Percentiles rank a stretch among this genome's conserved stretches.
Evolutionary conservation across 2,329 filamentous ascomycete genomes (phyloP).

Genomic region (Niveomyces coronatus): DNA sequence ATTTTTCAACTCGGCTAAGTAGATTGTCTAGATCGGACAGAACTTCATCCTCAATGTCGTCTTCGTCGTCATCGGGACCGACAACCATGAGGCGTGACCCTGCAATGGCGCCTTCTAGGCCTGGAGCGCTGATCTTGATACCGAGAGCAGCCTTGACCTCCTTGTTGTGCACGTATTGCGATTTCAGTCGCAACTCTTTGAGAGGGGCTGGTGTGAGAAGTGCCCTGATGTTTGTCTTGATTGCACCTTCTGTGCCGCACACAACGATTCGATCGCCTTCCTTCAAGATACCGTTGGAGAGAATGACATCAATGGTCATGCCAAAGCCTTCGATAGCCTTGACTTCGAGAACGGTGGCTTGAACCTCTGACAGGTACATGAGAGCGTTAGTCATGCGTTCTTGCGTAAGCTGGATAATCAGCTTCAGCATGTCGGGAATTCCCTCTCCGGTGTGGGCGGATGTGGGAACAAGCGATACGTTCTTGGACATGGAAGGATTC

Average conservation of each 20-base stretch:
- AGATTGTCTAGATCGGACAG: constrained; percentile 89
- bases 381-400: constrained; percentile 94
- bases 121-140: constrained; percentile 97
- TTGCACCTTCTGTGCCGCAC: constrained; percentile 93
- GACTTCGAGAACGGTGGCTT: constrained; percentile 95
- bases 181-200: constrained; percentile 91
- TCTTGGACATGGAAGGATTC: constrained; percentile 93
- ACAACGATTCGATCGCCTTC: constrained; percentile 93
- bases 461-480: constrained; percentile 92
- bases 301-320: constrained; percentile 94
- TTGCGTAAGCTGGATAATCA: constrained; percentile 84
- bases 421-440: constrained; percentile 97
- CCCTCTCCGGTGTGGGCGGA: constrained; percentile 98
- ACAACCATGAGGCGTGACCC: constrained; percentile 91
- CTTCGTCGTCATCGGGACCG: constrained; percentile 90
- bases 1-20: constrained; percentile 83
- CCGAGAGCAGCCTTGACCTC: constrained; percentile 96
- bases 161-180: constrained; percentile 96
- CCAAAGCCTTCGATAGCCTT: constrained; percentile 98
- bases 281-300: constrained; percentile 88
- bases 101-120: constrained; percentile 90
- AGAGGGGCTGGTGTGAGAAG: constrained; percentile 86
- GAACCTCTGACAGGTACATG: constrained; percentile 97
- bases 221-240: constrained; percentile 89
- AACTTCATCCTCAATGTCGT: constrained; percentile 92